Base-by-base conservation (phyloP, 2,329 filamentous ascomycete species). In the Rugonectria rugulosa region DNA sequence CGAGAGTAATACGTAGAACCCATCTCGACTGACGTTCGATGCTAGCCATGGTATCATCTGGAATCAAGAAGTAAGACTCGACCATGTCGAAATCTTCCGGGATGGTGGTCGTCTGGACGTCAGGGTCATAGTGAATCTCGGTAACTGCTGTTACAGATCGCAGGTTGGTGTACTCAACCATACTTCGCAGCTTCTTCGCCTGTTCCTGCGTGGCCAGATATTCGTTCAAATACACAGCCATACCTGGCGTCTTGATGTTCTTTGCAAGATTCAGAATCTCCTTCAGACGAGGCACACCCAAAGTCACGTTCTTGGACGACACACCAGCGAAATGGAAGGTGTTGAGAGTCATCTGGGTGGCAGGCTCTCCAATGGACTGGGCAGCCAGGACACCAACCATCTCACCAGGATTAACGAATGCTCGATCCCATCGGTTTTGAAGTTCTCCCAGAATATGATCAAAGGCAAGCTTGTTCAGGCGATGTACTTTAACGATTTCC, bases 311-410 rank as follows among this genome's bases (percentile, higher is more conserved):
- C 88, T 99, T 99, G 20, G 94, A 97, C 31, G 96, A 97, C 58
- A 99, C 92, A 97, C 95, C 95, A 75, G 95, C 93, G 75, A 99
- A 99, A 82, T 99, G 95, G 89, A 99, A 99, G 20, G 95, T 99
- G 79, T 99, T 99, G 58, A 99, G 80, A 1, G 95, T 99, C 95
- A 99, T 99, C 81, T 99, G 95, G 1, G 95, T 99, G 19, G 95
- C 96, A 34, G 95, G 95, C 76, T 99, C 95, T 79, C 95, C 95
- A 72, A 99, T 99, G 26, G 95, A 99, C 78, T 99, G 95, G 6
- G 96, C 95, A 61, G 95, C 95, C 69, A 99, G 80, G 19, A 99
- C 95, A 78, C 95, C 95, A 53, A 99, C 95, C 95, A 99, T 99
- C 73, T 99, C 96, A 71, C 96, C 95, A 42, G 95, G 94, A 67